Percentiles rank a stretch among this genome's conserved stretches.
These are phyloP conservation scores for Aphanomyces stellatus DNA, from an alignment of 352 stramenopile genomes.

Conservation along the genomic window DNA sequence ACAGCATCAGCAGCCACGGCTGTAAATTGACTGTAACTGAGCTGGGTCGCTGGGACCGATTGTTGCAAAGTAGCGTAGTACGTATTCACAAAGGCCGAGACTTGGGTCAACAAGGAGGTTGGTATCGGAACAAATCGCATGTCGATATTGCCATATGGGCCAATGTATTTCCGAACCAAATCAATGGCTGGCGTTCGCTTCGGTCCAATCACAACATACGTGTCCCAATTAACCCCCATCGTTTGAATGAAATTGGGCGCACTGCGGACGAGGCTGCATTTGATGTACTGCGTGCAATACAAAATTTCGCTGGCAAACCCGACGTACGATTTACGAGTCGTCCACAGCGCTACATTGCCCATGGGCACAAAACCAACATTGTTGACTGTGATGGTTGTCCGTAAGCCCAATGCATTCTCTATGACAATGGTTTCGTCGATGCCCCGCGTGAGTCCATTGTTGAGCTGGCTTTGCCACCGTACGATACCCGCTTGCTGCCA, in stretches of 20 bases:
- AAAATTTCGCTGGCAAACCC: conserved; percentile 9
- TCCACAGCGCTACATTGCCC: conserved; percentile 3
- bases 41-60: background rate
- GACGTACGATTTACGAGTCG: background rate
- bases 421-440: background rate
- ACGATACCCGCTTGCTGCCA: background rate
- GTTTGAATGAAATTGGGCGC: conserved; percentile 1
- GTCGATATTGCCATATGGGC: conserved; percentile 4
- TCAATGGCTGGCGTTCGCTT: background rate
- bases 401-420: conserved; percentile 4
- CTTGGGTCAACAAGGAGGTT: background rate
- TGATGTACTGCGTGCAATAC: background rate
- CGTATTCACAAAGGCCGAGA: background rate
- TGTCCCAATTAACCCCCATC: background rate
- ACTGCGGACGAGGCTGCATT: background rate
- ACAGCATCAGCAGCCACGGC: background rate
- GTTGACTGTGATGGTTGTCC: background rate
- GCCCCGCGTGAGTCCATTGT: background rate
- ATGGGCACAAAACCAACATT: background rate
- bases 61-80: background rate
- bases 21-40: background rate
- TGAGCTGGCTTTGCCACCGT: background rate
- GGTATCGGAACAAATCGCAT: background rate
- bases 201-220: background rate
- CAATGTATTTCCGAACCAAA: background rate